Evolutionary conservation across 768 basidiomycete species (phyloP).

Genomic region (Trametes cubensis): DNA sequence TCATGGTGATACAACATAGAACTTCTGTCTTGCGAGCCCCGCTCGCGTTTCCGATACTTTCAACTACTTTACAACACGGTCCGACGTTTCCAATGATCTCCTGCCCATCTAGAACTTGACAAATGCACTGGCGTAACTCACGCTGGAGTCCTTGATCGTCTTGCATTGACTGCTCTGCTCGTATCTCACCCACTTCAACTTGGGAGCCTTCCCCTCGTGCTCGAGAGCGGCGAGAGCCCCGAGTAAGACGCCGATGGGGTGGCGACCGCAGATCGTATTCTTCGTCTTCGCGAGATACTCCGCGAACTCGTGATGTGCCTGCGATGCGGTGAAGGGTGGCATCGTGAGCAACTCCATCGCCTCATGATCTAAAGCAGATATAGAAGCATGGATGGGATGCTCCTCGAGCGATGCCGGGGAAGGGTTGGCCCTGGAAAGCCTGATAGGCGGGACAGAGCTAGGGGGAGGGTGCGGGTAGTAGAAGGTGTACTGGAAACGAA

Average conservation of each 20-base stretch:
- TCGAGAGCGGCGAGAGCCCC: constrained; percentile 70
- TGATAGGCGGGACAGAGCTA: constrained; percentile 46
- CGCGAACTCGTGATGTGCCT: constrained; percentile 64
- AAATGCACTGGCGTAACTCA: constrained; percentile 95
- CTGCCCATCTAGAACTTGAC: constrained; percentile 50
- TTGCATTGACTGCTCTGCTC: constrained; percentile 86
- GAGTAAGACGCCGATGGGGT: constrained; percentile 91
- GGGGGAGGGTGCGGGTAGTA: constrained; percentile 74
- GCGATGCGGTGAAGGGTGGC: constrained; percentile 51
- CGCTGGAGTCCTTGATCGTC: constrained; percentile 78
- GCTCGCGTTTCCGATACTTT: too few species aligned
- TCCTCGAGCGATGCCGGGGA: constrained; percentile 41
- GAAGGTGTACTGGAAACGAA: constrained; percentile 83
- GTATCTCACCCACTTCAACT: constrained; percentile 85
- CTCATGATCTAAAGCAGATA: constrained; percentile 81
- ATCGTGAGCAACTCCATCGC: constrained; percentile 75
- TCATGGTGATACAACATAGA: background rate
- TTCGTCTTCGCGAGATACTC: constrained; percentile 71
- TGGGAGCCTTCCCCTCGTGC: constrained; percentile 37
- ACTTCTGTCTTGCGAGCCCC: background rate
- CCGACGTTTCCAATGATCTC: background rate
- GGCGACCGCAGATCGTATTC: constrained; percentile 97
- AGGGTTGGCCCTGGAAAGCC: constrained; percentile 48
- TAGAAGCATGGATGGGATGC: constrained; percentile 82
- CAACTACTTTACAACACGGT: too few species aligned